phyloP scores from a whole-genome alignment of 2,329 filamentous ascomycete genomes.

The Atkinsonella hypoxylon region DNA sequence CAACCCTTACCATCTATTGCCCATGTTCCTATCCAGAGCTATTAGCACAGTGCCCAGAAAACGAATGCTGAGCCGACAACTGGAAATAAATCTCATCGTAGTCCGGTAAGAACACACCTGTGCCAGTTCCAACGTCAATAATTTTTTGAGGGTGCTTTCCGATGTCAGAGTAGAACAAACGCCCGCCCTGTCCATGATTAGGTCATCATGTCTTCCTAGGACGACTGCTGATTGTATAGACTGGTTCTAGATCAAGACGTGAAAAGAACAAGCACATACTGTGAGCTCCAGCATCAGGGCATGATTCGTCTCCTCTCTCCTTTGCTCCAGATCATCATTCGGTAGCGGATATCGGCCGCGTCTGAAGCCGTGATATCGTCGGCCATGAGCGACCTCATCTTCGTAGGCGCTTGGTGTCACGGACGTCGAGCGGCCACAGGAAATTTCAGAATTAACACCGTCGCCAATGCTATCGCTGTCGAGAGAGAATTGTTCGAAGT shows the following conservation, averaged over 20 bases:
- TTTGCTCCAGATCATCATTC: conserved; percentile 34
- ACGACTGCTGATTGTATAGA: neutral
- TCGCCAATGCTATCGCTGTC: conserved; percentile 10
- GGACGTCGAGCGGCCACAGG: conserved; percentile 21
- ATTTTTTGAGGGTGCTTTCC: conserved; percentile 28
- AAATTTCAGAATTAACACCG: conserved; percentile 13
- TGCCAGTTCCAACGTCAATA: conserved; percentile 38
- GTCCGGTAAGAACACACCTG: conserved; percentile 20
- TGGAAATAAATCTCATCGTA: neutral
- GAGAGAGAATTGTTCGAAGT: conserved; percentile 16
- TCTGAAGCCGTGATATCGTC: conserved; percentile 31
- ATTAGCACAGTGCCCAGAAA: neutral
- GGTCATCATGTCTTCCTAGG: neutral
- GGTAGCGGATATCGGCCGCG: conserved; percentile 33
- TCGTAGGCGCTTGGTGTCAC: conserved; percentile 21
- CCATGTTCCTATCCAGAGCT: conserved; percentile 30
- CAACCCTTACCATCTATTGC: conserved; percentile 32
- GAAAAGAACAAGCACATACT: conserved; percentile 11
- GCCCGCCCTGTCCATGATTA: conserved; percentile 18
- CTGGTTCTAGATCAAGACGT: too few species aligned
- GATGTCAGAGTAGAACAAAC: conserved; percentile 28
- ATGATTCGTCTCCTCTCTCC: conserved; percentile 34
- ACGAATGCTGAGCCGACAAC: too few species aligned
- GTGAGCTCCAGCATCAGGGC: conserved; percentile 32
- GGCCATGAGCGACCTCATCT: conserved; percentile 21